Conservation (phyloP, 495 filamentous ascomycete species). For the Tuber microsphaerosporum region DNA sequence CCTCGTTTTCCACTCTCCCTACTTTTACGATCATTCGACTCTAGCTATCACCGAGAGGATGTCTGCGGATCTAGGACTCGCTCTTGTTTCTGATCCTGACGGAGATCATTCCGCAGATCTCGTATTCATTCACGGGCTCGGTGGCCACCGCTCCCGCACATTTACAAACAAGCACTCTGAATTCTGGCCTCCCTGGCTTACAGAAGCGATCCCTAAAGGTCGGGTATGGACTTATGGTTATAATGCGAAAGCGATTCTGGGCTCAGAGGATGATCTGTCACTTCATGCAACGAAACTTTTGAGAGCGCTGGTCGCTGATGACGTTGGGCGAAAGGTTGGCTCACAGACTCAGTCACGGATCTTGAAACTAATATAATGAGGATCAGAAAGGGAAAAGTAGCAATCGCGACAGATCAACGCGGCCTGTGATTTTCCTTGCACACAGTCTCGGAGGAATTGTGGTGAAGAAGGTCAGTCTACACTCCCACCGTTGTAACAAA, state of each 20-base stretch:
- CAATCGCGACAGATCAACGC: not conserved
- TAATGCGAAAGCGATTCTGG: conserved; percentile 10
- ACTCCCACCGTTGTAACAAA: not conserved
- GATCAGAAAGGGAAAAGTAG: not conserved
- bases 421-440: conserved; percentile 27
- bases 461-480: conserved; percentile 22
- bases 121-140: conserved; percentile 17
- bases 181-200: conserved; percentile 16
- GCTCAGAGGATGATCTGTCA: not conserved
- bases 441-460: conserved; percentile 32
- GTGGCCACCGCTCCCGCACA: conserved; percentile 17
- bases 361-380: not conserved
- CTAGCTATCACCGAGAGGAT: not conserved
- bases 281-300: conserved; percentile 14
- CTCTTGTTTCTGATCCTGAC: not conserved
- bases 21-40: not conserved
- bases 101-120: conserved; percentile 1
- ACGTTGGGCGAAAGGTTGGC: conserved; percentile 1
- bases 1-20: not conserved
- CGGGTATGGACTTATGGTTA: conserved; percentile 20
- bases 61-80: not conserved
- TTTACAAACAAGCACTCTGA: conserved; percentile 12
- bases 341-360: not conserved
- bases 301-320: conserved; percentile 5
- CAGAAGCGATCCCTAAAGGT: conserved; percentile 2